A percentile compares a stretch with the other conserved stretches of the same genome.
Evolutionary conservation across 1,139 yeast genomes (phyloP).

Genomic region (Yamadazyma taylorii): DNA sequence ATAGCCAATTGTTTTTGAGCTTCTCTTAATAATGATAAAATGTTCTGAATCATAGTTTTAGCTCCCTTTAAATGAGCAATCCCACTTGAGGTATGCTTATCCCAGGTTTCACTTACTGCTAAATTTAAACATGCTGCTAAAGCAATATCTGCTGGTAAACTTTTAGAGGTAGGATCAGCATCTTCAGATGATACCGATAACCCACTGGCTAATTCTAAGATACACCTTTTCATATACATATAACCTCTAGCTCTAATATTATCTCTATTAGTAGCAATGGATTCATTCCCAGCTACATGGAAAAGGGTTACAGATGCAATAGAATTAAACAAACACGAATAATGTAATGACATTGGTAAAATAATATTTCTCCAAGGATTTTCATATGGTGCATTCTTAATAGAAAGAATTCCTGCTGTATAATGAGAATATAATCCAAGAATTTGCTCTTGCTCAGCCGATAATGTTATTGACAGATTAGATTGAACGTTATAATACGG

Average conservation of each 20-base stretch:
- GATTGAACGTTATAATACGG: constrained; percentile 6
- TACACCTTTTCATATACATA: constrained; percentile 59
- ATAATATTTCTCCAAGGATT: constrained; percentile 67
- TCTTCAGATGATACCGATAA: constrained; percentile 29
- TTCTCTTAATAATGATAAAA: constrained; percentile 33
- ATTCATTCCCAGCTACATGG: constrained; percentile 51
- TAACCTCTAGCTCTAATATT: constrained; percentile 50
- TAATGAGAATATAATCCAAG: constrained; percentile 39
- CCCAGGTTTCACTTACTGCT: constrained; percentile 71
- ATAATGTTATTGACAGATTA: constrained; percentile 7
- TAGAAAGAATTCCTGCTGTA: constrained; percentile 63
- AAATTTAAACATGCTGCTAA: constrained; percentile 62
- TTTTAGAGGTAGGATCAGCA: constrained; percentile 18
- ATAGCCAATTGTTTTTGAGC: constrained; percentile 21
- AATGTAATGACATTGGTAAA: constrained; percentile 53
- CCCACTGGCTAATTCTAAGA: constrained; percentile 58
- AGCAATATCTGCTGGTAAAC: constrained; percentile 64
- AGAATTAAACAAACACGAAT: constrained; percentile 59
- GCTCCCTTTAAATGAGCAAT: constrained; percentile 70
- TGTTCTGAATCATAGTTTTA: constrained; percentile 56
- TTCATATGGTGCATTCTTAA: constrained; percentile 61
- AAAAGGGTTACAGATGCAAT: constrained; percentile 66
- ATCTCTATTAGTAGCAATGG: constrained; percentile 37
- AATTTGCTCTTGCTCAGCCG: constrained; percentile 36
- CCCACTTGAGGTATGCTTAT: constrained; percentile 62